These are phyloP conservation scores for Eucalyptus fibrosa DNA, from an alignment of 345 rosid genomes.

Conservation along the genomic window DNA sequence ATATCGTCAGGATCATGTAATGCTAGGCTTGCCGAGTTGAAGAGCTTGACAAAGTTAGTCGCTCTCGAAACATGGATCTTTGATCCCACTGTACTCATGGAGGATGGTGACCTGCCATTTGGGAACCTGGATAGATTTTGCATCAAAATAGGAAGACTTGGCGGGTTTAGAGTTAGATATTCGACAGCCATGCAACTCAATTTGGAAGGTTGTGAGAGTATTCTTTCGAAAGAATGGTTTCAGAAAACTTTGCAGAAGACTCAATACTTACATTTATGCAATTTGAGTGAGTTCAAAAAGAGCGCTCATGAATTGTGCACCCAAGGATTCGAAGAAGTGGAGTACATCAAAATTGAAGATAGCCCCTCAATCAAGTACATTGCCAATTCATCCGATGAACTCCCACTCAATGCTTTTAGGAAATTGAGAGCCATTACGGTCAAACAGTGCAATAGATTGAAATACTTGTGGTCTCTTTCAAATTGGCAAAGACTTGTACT, in stretches of 20 bases:
- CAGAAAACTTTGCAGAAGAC: background rate
- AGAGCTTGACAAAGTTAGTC: no score
- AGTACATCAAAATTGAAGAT: background rate
- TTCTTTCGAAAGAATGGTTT: background rate
- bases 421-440: accelerated
- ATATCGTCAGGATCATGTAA: no score
- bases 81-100: background rate
- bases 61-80: background rate
- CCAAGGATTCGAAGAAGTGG: no score
- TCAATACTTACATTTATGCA: background rate
- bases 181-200: background rate
- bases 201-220: background rate
- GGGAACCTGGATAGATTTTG: background rate
- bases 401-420: background rate
- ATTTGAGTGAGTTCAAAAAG: accelerated
- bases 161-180: no score
- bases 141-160: background rate
- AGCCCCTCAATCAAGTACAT: background rate
- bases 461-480: background rate
- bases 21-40: no score
- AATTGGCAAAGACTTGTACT: accelerated
- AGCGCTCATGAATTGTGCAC: no score
- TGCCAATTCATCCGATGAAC: background rate
- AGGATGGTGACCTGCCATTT: background rate
- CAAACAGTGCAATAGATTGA: accelerated